A percentile compares a stretch with the other conserved stretches of the same genome.
phyloP scores from a whole-genome alignment of 208 protist genomes.

The Acanthamoeba sp. region DNA sequence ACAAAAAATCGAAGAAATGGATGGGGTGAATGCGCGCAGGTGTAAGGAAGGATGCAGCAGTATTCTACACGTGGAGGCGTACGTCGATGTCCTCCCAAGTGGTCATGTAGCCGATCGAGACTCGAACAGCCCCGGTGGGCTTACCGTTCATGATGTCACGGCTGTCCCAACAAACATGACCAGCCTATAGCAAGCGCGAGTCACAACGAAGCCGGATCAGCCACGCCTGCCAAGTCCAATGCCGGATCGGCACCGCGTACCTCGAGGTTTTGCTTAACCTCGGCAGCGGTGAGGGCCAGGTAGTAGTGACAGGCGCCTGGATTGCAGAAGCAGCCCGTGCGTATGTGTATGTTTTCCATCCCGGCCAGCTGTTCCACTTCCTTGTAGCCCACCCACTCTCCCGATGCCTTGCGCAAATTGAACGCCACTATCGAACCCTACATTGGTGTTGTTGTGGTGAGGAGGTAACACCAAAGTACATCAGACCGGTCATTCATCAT shows the following conservation, averaged over 20 bases:
- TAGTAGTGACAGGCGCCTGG: conserved; percentile 89
- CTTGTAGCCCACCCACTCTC: conserved; percentile 82
- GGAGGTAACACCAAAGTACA: not conserved
- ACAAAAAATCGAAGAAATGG: not conserved
- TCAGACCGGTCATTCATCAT: too few relatives aligned
- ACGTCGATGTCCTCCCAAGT: conserved; percentile 83
- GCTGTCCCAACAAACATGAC: conserved; percentile 89
- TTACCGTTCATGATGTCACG: conserved; percentile 89
- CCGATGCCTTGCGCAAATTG: conserved; percentile 83
- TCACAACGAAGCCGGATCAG: too few relatives aligned
- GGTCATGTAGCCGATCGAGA: conserved; percentile 85
- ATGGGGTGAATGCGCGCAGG: not conserved
- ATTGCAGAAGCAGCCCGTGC: conserved; percentile 90
- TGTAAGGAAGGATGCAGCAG: too few relatives aligned
- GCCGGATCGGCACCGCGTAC: too few relatives aligned
- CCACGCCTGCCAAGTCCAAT: too few relatives aligned
- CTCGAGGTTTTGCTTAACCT: conserved; percentile 71
- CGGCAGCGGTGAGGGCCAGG: conserved; percentile 81
- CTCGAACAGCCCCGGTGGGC: conserved; percentile 86
- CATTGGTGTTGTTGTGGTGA: not conserved
- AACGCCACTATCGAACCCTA: conserved; percentile 85
- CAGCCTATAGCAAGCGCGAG: too few relatives aligned
- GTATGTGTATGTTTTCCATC: conserved; percentile 84
- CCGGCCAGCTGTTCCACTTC: conserved; percentile 86
- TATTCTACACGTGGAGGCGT: not conserved